Evolutionary conservation across 352 stramenopile species (phyloP).

Genomic region (Aphanomyces invadans): DNA sequence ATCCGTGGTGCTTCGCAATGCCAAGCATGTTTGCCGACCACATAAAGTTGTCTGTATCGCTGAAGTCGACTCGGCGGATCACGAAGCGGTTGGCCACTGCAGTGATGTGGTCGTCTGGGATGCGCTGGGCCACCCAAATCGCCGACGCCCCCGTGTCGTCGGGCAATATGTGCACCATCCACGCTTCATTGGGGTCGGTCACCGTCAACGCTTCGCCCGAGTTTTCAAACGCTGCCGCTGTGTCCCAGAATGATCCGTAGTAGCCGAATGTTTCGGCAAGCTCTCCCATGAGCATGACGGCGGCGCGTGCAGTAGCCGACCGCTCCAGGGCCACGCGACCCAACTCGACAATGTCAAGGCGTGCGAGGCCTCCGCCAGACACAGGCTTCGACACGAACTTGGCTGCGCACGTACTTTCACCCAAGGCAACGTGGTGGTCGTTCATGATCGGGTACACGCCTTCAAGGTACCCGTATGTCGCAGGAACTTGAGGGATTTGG

Average conservation of each 20-base stretch:
- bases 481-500: constrained; percentile 49
- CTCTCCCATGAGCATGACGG: constrained; percentile 90
- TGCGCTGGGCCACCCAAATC: constrained; percentile 89
- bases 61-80: constrained; percentile 81
- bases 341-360: constrained; percentile 84
- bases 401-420: constrained; percentile 71
- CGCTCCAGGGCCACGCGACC: constrained; percentile 85
- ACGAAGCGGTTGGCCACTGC: constrained; percentile 93
- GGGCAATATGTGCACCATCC: constrained; percentile 94
- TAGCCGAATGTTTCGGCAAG: constrained; percentile 90
- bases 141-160: constrained; percentile 89
- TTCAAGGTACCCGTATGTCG: constrained; percentile 75
- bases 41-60: constrained; percentile 78
- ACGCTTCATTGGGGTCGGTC: constrained; percentile 87
- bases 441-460: constrained; percentile 78
- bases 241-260: constrained; percentile 87
- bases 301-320: constrained; percentile 60
- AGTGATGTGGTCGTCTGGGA: constrained; percentile 77
- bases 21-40: constrained; percentile 82
- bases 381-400: constrained; percentile 52
- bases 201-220: constrained; percentile 87
- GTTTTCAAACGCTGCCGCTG: constrained; percentile 47
- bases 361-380: constrained; percentile 60
- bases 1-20: constrained; percentile 78
- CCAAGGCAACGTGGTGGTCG: constrained; percentile 71